Evolutionary conservation across 495 filamentous ascomycete species (phyloP).

Genomic region (Xylaria palmicola): DNA sequence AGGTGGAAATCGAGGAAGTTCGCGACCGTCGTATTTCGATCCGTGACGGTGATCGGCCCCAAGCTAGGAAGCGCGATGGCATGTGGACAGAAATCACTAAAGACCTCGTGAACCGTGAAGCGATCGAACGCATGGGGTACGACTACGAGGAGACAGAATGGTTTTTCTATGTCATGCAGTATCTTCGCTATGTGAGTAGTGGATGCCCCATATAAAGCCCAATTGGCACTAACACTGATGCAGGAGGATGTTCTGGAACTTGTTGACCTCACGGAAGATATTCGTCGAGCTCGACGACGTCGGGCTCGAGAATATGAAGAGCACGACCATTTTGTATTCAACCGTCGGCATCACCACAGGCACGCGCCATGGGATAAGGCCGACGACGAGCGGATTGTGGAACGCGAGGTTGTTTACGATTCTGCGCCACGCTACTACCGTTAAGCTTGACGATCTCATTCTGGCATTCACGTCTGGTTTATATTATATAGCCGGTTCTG

Average conservation of each 20-base stretch:
- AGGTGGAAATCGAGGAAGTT: constrained; percentile 46
- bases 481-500: too few relatives aligned
- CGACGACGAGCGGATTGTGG: constrained; percentile 58
- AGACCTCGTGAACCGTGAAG: constrained; percentile 83
- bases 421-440: constrained; percentile 35
- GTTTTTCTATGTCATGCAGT: constrained; percentile 92
- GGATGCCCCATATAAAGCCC: neutral
- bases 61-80: constrained; percentile 54
- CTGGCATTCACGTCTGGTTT: too few relatives aligned
- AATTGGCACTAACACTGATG: constrained; percentile 25
- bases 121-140: constrained; percentile 80
- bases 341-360: constrained; percentile 53
- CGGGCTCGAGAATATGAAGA: constrained; percentile 82
- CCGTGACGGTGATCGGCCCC: constrained; percentile 25
- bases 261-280: constrained; percentile 76
- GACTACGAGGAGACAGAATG: constrained; percentile 87
- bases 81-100: constrained; percentile 99
- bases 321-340: constrained; percentile 64
- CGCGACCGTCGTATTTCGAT: constrained; percentile 44
- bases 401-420: constrained; percentile 59
- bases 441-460: too few relatives aligned
- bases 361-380: constrained; percentile 34
- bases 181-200: constrained; percentile 76
- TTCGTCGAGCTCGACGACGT: constrained; percentile 71
- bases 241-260: constrained; percentile 87